Conservation (phyloP, 495 filamentous ascomycete species). For the Annulohypoxylon moriforme region DNA sequence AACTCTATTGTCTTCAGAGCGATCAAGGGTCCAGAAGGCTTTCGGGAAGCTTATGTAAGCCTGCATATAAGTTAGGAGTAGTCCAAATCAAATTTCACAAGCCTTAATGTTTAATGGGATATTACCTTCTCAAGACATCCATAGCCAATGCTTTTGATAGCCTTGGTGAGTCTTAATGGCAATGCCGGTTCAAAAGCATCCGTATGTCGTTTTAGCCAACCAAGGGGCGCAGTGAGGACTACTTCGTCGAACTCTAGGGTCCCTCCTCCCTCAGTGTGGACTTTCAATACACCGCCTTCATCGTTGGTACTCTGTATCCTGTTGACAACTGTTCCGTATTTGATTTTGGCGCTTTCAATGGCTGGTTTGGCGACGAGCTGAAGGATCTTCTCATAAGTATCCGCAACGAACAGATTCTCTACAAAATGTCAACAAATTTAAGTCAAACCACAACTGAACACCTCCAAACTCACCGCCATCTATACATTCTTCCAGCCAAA, state of each 20-base stretch:
- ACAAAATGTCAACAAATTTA: conserved; percentile 6
- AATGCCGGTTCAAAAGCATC: conserved; percentile 76
- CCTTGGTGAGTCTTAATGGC: conserved; percentile 71
- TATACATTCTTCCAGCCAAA: conserved; percentile 94
- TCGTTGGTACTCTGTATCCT: conserved; percentile 61
- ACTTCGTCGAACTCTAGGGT: conserved; percentile 79
- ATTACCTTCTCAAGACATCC: conserved; percentile 86
- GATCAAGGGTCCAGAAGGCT: conserved; percentile 65
- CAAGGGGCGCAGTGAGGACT: conserved; percentile 85
- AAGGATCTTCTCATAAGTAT: conserved; percentile 84
- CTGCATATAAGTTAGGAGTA: conserved; percentile 48
- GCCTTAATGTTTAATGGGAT: background rate
- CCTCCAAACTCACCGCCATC: conserved; percentile 75
- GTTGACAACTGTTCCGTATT: conserved; percentile 57
- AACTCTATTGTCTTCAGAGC: conserved; percentile 44
- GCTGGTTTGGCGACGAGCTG: conserved; percentile 72
- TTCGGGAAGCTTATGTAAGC: conserved; percentile 86
- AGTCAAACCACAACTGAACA: background rate
- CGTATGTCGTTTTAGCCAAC: conserved; percentile 85
- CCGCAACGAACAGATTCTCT: conserved; percentile 92
- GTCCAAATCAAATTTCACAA: background rate
- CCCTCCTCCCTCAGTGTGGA: conserved; percentile 67
- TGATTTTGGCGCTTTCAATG: conserved; percentile 70
- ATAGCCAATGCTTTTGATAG: conserved; percentile 84
- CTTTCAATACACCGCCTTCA: conserved; percentile 55